These are phyloP conservation scores for Aureobasidium subglaciale DNA, from an alignment of 2,329 filamentous ascomycete species.

Conservation along the genomic window DNA sequence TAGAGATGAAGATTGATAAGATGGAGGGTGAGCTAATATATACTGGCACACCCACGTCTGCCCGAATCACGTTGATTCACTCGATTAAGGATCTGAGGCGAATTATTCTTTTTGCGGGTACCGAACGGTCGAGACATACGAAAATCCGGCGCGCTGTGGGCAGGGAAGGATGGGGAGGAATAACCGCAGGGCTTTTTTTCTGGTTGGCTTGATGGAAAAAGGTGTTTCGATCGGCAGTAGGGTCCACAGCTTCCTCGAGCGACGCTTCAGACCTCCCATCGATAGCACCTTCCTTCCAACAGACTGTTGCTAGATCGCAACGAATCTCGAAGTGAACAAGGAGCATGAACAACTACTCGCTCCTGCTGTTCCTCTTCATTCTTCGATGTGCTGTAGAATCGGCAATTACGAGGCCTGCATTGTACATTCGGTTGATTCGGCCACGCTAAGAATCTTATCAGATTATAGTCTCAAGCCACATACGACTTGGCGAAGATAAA, in stretches of 20 bases:
- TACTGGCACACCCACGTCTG: background rate
- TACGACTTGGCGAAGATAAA: background rate
- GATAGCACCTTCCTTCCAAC: background rate
- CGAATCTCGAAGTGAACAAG: background rate
- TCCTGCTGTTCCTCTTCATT: no score
- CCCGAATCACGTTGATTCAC: background rate
- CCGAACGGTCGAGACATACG: background rate
- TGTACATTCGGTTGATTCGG: background rate
- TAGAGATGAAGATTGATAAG: background rate
- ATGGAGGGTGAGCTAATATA: background rate
- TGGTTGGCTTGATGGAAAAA: background rate
- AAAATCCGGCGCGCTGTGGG: background rate
- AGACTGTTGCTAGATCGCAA: background rate
- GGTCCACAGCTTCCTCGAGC: background rate
- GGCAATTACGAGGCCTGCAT: background rate
- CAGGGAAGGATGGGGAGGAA: background rate
- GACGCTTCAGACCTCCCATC: background rate
- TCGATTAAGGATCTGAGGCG: background rate
- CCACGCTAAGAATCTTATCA: slow-evolving; percentile 1
- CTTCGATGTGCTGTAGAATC: no score
- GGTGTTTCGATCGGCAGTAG: background rate
- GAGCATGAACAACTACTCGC: background rate
- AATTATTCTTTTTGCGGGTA: background rate
- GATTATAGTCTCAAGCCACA: slow-evolving; percentile 4
- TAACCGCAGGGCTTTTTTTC: background rate